Base-by-base conservation (phyloP, 805 yeast genomes). In the Nakazawaea siamensis region DNA sequence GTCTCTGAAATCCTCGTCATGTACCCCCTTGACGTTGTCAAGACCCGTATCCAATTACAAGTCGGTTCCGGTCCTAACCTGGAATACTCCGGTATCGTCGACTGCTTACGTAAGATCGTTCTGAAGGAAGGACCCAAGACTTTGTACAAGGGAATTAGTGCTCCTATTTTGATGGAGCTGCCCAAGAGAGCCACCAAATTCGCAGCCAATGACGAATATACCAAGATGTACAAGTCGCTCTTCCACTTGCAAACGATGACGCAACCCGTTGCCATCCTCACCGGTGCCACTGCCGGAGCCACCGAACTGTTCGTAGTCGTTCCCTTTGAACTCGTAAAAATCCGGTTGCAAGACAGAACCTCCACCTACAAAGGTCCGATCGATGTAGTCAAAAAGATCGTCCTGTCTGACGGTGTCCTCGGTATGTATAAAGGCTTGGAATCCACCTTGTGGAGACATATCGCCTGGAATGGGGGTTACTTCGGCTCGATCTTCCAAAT, bases 231-330 rank as follows among this genome's bases (percentile, higher is more conserved):
- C 70, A 74, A 75, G 46, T 66, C 66, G 20, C 55, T 63, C 15
- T 86, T 88, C 55, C 94, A 85, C 34, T 68, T 82, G 29, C 57
- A 67, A 7, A 58, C 71, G 43, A 71, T 82, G 74, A 83, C 67
- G 43, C 97, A 90, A 62, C 76, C 82, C 7, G 65, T 92, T 52
- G 86, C 97, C 2, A 66, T 92, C 37, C 66, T 90, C 47, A 84
- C 96, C 27, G 99, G 99, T 64, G 97, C 97, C 24, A 82, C 94
- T 40, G 98, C 99, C 6, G 99, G 99, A 65, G 94, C 96, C 25
- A 80, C 88, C 30, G 99, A 92, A 59, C 76, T 96, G 2, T 86
- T 88, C 55, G 95, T 92, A 29, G 97, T 92, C 37, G 97, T 92
- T 27, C 99, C 99, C 13, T 92, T 92, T 55, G 99, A 92, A 62